Evolutionary conservation across 2,329 filamentous ascomycete genomes (phyloP), one percentile per base, ranked within the genome.

Genomic region (Pseudogymnoascus sp.): DNA sequence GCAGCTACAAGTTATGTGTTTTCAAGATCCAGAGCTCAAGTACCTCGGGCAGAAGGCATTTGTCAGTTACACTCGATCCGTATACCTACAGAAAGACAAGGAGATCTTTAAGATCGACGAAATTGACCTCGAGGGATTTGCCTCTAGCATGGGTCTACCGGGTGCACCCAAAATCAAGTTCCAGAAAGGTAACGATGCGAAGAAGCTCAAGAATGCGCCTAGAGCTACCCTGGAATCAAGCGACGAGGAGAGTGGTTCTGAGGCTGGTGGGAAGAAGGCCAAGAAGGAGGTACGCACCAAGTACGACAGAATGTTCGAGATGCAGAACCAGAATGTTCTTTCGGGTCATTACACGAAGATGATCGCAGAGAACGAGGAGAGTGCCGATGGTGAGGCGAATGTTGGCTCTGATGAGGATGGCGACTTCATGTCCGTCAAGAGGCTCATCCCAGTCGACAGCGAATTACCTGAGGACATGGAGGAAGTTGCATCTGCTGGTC

Each of bases 21-120:
- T 97, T 79, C 90, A 97, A 75, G 91, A 96, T 67, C 88, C 91
- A 0, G 90, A 96, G 67, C 78, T 97, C 68, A 97, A 97, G 71
- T 97, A 97, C 68, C 81, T 97, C 0, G 96, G 90, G 0, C 93
- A 97, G 72, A 99, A 97, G 74, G 92, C 95, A 0, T 99, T 99
- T 70, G 88, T 93, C 69, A 93, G 89, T 65, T 97, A 97, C 74
- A 86, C 88, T 11, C 87, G 90, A 65, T 96, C 92, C 1, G 77
- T 99, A 38, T 87, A 95, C 71, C 77, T 97, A 28, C 93, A 97
- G 74, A 92, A 88, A 69, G 92, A 97, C 73, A 97, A 96, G 76
- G 89, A 93, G 14, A 83, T 96, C 1, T 99, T 99, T 77, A 85
- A 95, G 64, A 80, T 99, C 35, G 86, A 90, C 65, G 83, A 90